A percentile compares a stretch with the other conserved stretches of the same genome.
Conservation (phyloP, 176 grass and related monocot genomes). For the Lolium perenne region DNA sequence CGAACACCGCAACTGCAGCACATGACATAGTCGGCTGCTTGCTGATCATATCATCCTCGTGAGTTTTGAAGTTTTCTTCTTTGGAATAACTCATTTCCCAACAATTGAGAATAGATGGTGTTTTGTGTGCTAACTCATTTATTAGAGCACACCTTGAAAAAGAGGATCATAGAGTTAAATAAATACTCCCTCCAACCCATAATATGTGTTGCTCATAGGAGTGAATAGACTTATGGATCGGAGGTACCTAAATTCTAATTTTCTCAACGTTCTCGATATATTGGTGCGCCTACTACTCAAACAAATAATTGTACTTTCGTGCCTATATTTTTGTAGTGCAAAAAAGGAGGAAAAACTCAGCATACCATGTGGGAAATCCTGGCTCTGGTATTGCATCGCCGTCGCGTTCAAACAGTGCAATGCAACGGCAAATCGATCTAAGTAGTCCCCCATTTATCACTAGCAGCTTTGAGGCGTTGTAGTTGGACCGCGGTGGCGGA, state of each 20-base stretch:
- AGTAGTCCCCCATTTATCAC: background rate
- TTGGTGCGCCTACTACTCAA: too few species aligned
- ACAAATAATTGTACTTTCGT: background rate
- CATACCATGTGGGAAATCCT: background rate
- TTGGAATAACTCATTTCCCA: background rate
- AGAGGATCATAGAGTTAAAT: too few species aligned
- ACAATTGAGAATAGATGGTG: background rate
- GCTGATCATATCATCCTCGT: too few species aligned
- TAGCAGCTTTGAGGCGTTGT: background rate
- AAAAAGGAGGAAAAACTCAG: background rate
- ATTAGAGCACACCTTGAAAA: too few species aligned
- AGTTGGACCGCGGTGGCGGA: slow-evolving; percentile 21
- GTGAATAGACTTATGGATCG: too few species aligned
- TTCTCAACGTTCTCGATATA: too few species aligned
- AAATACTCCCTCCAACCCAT: too few species aligned
- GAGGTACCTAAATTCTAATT: too few species aligned
- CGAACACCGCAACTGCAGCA: background rate
- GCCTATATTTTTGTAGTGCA: background rate
- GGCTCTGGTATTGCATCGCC: background rate
- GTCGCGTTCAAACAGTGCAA: background rate
- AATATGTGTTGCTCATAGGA: too few species aligned
- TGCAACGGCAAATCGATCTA: background rate
- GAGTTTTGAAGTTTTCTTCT: background rate
- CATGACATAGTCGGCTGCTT: background rate
- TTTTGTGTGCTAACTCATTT: background rate